These are phyloP conservation scores for Blastocystis sp. DNA, from an alignment of 352 stramenopile species.

Conservation along the genomic window DNA sequence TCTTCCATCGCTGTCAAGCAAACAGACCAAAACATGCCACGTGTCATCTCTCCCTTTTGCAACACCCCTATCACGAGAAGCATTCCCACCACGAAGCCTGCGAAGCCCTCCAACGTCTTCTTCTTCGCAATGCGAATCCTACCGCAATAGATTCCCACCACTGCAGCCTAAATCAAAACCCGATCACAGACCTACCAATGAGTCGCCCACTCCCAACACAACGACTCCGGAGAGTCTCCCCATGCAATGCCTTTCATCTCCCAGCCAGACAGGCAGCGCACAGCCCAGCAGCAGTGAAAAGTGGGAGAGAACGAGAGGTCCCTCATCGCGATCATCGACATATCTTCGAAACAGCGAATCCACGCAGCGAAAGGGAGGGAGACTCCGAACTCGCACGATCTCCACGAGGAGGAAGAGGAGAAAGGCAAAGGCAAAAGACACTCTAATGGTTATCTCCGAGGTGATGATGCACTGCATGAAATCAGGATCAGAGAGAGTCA, in stretches of 20 bases:
- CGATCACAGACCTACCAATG: neutral
- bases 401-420: conserved; percentile 11
- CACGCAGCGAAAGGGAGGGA: neutral
- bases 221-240: neutral
- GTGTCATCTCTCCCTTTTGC: neutral
- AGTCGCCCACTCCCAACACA: neutral
- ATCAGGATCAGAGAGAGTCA: neutral
- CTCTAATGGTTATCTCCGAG: neutral
- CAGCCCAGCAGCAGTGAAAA: conserved; percentile 42
- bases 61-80: neutral
- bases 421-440: conserved; percentile 28
- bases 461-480: neutral
- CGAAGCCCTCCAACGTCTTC: neutral
- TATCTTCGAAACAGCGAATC: neutral
- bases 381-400: neutral
- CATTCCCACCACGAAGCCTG: neutral
- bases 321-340: conserved; percentile 22
- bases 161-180: neutral
- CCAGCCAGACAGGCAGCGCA: conserved; percentile 16
- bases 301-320: conserved; percentile 36
- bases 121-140: neutral
- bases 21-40: neutral
- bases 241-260: neutral
- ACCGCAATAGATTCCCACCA: neutral
- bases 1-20: neutral